Conservation (phyloP, 345 rosid genomes). For the Sonneratia caseolaris region DNA sequence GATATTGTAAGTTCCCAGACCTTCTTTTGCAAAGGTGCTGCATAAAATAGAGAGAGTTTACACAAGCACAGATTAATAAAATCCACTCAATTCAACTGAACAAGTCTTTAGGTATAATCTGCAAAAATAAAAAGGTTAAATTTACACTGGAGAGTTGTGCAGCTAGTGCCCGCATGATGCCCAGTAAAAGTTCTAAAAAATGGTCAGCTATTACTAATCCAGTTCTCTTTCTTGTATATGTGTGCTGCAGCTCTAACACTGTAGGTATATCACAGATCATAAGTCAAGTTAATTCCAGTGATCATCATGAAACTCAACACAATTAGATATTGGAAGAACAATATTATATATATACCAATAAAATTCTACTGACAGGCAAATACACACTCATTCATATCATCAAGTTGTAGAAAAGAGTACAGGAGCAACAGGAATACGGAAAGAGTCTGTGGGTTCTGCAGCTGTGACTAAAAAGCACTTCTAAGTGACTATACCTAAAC, state of each 20-base stretch:
- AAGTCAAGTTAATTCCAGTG: not conserved
- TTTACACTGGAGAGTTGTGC: constrained; percentile 5
- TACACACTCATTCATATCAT: no score
- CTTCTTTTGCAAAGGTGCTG: constrained; percentile 7
- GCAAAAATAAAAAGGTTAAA: not conserved
- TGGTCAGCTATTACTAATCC: not conserved
- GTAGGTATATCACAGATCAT: not conserved
- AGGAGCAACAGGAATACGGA: no score
- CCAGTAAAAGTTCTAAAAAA: not conserved
- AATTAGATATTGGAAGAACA: not conserved
- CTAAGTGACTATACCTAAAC: no score
- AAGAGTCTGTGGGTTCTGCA: no score
- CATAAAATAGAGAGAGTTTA: not conserved
- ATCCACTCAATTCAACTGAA: not conserved
- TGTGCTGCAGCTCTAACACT: not conserved
- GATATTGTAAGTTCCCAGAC: not conserved
- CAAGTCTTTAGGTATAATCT: constrained; percentile 2
- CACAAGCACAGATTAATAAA: not conserved
- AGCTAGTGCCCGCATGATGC: constrained; percentile 4
- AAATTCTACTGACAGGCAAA: no score
- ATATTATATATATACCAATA: not conserved
- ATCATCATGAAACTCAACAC: not conserved
- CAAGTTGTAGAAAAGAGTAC: no score
- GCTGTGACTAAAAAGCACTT: no score
- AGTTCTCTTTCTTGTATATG: not conserved